Base-by-base conservation (phyloP, 1,284 basidiomycete genomes). In the Heterobasidion parviporum region DNA sequence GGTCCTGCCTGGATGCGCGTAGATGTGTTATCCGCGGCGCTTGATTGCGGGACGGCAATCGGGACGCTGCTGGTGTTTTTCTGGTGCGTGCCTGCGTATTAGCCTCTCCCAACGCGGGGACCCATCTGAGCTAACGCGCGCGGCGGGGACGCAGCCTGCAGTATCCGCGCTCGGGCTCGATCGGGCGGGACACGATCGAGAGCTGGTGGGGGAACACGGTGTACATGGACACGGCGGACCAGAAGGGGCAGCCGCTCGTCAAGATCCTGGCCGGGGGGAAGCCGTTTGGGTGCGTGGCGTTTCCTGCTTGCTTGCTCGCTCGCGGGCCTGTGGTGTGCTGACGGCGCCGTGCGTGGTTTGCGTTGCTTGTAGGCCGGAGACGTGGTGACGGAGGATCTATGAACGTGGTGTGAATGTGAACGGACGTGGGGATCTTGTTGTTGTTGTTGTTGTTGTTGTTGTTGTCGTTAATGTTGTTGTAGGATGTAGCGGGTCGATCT, bases 11-110 rank as follows among this genome's bases (percentile, higher is more conserved):
- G 26, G 5, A 26, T 4, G 3, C 26, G 26, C 26, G 26, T 33
- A 73, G 78, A 79, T 56, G 76, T 79, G 33, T 68, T 79, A 6
- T 79, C 79, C 3, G 79, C 77, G n/a, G 77, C 77, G 9, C 65
- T 80, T 16, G 78, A 80, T 58, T 70, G 72, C 6, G 78, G 79
- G 16, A 70, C 78, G 2, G 77, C 77, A 0, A 63, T 77, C 38
- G 69, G 70, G 6, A 70, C 72, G 2, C 61, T 79, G 10, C 56
- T 79, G 5, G 72, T 79, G 10, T 80, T 76, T 65, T 80, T 80
- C 63, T 71, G 71, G 70, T 71, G 47, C 55, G 68, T 59, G 1
- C 26, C 52, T 9, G 16, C 14, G 18, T 41, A 18, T 41, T 10
- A 16, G 12, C n/a, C 18, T 3, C 43, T 32, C 9, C 10, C 10